Evolutionary conservation across 225 moss, liverwort and hornwort species (phyloP).

Genomic region (Sphagnum contortum): DNA sequence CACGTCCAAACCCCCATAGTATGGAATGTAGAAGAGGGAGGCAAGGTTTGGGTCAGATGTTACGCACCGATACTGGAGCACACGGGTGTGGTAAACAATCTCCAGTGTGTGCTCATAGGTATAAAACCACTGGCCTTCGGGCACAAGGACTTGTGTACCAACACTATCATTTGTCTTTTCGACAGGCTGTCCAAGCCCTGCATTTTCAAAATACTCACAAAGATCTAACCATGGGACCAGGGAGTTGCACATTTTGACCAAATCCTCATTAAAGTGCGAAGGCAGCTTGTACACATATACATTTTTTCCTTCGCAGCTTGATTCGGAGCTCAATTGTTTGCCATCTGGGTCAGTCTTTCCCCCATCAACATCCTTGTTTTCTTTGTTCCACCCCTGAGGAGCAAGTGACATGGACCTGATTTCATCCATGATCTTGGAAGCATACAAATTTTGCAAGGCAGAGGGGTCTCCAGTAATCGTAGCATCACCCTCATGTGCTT

Average conservation of each 20-base stretch:
- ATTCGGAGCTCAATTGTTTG: neutral
- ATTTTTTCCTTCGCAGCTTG: constrained; percentile 32
- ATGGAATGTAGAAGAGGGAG: constrained; percentile 76
- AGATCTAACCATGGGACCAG: constrained; percentile 76
- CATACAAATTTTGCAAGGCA: constrained; percentile 23
- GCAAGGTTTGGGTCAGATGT: constrained; percentile 48
- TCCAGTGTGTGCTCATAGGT: constrained; percentile 83
- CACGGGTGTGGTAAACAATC: constrained; percentile 69
- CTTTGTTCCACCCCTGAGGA: neutral
- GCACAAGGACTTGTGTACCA: constrained; percentile 42
- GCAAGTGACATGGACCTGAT: constrained; percentile 22
- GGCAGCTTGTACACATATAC: constrained; percentile 81
- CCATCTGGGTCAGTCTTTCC: neutral
- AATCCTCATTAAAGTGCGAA: constrained; percentile 64
- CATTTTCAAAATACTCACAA: constrained; percentile 64
- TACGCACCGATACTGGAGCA: constrained; percentile 57
- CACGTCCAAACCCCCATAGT: constrained; percentile 91
- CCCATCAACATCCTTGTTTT: neutral
- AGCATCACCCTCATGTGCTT: constrained; percentile 30
- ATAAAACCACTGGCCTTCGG: constrained; percentile 57
- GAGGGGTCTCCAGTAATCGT: constrained; percentile 32
- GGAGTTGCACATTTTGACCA: constrained; percentile 49
- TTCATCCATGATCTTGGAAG: constrained; percentile 27
- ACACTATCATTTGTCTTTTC: constrained; percentile 23
- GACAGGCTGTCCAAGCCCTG: constrained; percentile 57